phyloP scores from a whole-genome alignment of 805 yeast species.

The Pichia nakasei region DNA sequence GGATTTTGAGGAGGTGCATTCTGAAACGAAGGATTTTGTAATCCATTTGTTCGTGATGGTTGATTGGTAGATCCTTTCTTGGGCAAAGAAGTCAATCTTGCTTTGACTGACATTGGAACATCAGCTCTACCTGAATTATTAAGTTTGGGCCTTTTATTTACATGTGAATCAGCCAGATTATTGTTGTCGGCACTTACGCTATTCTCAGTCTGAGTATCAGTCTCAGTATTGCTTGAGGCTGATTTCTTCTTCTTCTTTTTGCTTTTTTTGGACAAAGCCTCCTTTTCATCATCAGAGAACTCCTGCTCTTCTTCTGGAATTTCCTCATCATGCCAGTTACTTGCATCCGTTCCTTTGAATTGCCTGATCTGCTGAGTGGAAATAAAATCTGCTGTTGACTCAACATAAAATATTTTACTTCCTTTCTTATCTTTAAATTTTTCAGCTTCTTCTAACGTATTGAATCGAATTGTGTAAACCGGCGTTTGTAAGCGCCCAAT shows the following conservation, averaged over 20 bases:
- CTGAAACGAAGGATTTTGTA: no score
- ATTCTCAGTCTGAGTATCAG: not conserved
- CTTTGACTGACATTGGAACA: constrained; percentile 4
- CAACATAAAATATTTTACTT: constrained; percentile 61
- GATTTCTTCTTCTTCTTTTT: constrained; percentile 50
- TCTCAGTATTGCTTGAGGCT: constrained; percentile 11
- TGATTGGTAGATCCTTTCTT: constrained; percentile 3
- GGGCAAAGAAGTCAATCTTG: constrained; percentile 14
- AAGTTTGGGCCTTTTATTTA: not conserved
- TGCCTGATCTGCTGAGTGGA: constrained; percentile 64
- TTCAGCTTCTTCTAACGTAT: constrained; percentile 39
- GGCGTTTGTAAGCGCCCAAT: constrained; percentile 86
- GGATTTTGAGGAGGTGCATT: constrained; percentile 1
- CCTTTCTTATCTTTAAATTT: constrained; percentile 43
- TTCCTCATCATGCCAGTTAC: constrained; percentile 92
- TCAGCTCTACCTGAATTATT: not conserved
- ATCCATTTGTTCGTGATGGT: not conserved
- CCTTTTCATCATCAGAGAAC: constrained; percentile 90
- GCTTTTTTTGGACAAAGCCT: constrained; percentile 55
- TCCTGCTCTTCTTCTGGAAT: constrained; percentile 89
- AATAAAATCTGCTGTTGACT: constrained; percentile 69
- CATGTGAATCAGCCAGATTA: not conserved
- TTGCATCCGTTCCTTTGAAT: constrained; percentile 86
- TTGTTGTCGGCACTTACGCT: not conserved
- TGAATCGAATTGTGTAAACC: constrained; percentile 65